phyloP scores from a whole-genome alignment of 108 stramenopile species.

The Skeletonema menzelii region DNA sequence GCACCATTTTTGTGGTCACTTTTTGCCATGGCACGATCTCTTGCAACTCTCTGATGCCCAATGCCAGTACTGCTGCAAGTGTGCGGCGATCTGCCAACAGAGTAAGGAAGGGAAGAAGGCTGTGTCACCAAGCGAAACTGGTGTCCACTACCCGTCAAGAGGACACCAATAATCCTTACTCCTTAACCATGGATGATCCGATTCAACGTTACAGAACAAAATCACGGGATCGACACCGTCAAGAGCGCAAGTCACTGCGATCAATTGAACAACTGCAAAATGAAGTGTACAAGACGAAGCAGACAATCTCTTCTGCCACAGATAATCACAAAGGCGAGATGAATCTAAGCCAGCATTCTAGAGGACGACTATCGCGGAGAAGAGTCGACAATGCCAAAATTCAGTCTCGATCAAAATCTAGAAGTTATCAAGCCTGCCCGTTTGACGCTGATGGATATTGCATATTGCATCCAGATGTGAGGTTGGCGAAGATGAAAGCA shows the following conservation, averaged over 20 bases:
- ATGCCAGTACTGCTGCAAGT: too few species aligned
- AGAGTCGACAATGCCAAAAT: not conserved
- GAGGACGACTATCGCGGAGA: not conserved
- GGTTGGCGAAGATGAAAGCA: slow-evolving; percentile 10
- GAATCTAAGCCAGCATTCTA: not conserved
- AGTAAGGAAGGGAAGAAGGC: too few species aligned
- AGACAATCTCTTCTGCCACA: not conserved
- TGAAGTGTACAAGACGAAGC: not conserved
- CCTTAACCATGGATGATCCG: not conserved
- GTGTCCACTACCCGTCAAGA: not conserved
- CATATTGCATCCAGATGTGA: slow-evolving; percentile 8
- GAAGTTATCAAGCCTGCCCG: not conserved
- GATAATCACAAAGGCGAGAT: not conserved
- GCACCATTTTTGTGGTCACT: not conserved
- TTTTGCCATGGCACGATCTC: too few species aligned
- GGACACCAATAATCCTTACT: not conserved
- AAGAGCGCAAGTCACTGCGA: not conserved
- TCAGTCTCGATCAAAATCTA: not conserved
- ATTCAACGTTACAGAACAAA: not conserved
- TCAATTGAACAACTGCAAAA: not conserved
- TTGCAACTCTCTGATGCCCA: too few species aligned
- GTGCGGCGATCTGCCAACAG: too few species aligned
- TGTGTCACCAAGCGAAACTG: too few species aligned
- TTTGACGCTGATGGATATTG: slow-evolving; percentile 24
- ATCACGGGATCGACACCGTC: not conserved